phyloP scores from a whole-genome alignment of 73 alveolate species.

The Stentor roeselii region DNA sequence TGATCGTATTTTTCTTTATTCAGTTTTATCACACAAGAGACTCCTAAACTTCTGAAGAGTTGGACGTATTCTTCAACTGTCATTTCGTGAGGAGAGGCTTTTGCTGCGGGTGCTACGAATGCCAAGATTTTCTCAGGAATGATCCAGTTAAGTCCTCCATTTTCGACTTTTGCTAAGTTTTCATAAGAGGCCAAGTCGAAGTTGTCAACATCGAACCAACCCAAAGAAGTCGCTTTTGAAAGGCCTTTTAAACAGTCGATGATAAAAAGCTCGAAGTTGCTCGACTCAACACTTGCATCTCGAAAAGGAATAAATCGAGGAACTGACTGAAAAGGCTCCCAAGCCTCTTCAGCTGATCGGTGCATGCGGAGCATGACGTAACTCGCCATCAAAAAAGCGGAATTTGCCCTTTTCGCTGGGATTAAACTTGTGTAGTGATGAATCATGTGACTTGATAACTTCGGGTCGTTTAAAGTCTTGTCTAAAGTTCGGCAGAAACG shows the following conservation, averaged over 20 bases:
- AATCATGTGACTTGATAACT: slow-evolving; percentile 35
- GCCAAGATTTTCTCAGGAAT: slow-evolving; percentile 75
- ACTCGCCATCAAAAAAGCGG: slow-evolving; percentile 85
- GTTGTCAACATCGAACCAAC: slow-evolving; percentile 70
- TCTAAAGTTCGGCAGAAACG: slow-evolving; percentile 81
- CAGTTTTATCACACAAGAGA: slow-evolving; percentile 78
- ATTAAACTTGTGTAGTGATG: slow-evolving; percentile 63
- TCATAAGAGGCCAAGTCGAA: slow-evolving; percentile 68
- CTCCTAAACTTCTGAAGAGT: slow-evolving; percentile 78
- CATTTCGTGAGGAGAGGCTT: slow-evolving; percentile 20
- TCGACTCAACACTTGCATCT: slow-evolving; percentile 87
- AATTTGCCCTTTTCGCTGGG: slow-evolving; percentile 69
- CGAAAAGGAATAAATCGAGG: slow-evolving; percentile 73
- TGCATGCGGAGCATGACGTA: slow-evolving; percentile 62
- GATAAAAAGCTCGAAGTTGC: slow-evolving; percentile 78
- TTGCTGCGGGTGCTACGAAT: slow-evolving; percentile 58
- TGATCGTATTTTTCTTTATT: slow-evolving; percentile 76
- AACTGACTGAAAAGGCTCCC: slow-evolving; percentile 50
- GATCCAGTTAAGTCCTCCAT: slow-evolving; percentile 85
- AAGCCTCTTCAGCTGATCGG: slow-evolving; percentile 89
- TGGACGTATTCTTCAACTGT: slow-evolving; percentile 91
- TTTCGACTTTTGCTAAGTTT: slow-evolving; percentile 71
- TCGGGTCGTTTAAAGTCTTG: slow-evolving; percentile 61
- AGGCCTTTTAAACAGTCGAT: slow-evolving; percentile 81
- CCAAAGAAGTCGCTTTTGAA: slow-evolving; percentile 59